Percentiles rank a stretch among this genome's conserved stretches.
Evolutionary conservation across 2,329 filamentous ascomycete species (phyloP).

Genomic region (Monosporascus sp.): DNA sequence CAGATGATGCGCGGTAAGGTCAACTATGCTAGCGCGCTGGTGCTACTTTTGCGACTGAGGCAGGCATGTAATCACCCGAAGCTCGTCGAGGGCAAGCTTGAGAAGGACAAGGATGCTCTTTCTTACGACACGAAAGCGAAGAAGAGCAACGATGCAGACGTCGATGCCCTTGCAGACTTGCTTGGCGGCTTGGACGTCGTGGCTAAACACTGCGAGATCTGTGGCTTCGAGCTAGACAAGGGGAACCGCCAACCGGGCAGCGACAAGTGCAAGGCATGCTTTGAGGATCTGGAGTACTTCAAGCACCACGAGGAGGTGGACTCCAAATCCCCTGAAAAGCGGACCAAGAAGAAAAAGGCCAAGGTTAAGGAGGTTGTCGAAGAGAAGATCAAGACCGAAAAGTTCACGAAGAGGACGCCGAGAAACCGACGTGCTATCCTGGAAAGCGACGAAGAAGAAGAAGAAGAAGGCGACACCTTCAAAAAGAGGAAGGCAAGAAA

Average conservation of each 20-base stretch:
- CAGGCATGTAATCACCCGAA: constrained; percentile 95
- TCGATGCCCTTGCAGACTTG: constrained; percentile 80
- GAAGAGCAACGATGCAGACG: constrained; percentile 51
- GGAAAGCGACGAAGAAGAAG: constrained; percentile 57
- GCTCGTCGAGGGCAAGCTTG: constrained; percentile 77
- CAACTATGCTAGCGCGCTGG: constrained; percentile 90
- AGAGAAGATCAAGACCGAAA: constrained; percentile 28
- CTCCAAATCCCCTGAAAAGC: constrained; percentile 31
- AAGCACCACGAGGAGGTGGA: constrained; percentile 40
- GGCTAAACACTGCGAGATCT: constrained; percentile 76
- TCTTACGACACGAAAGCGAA: constrained; percentile 54
- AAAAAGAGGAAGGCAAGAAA: constrained; percentile 28
- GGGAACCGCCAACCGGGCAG: constrained; percentile 35
- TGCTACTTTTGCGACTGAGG: constrained; percentile 80
- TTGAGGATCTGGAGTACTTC: constrained; percentile 64
- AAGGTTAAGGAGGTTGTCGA: constrained; percentile 26
- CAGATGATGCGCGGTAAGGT: constrained; percentile 80
- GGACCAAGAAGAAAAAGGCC: constrained; percentile 27
- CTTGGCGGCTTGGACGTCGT: constrained; percentile 79
- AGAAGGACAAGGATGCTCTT: constrained; percentile 81
- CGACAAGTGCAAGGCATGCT: constrained; percentile 67
- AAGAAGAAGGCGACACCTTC: constrained; percentile 56
- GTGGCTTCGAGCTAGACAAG: constrained; percentile 60
- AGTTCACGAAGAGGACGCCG: constrained; percentile 20
- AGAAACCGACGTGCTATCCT: constrained; percentile 36